A percentile compares a stretch with the other conserved stretches of the same genome.
Evolutionary conservation across 2,329 filamentous ascomycete species (phyloP).

Genomic region (Elsinoe arachidis): DNA sequence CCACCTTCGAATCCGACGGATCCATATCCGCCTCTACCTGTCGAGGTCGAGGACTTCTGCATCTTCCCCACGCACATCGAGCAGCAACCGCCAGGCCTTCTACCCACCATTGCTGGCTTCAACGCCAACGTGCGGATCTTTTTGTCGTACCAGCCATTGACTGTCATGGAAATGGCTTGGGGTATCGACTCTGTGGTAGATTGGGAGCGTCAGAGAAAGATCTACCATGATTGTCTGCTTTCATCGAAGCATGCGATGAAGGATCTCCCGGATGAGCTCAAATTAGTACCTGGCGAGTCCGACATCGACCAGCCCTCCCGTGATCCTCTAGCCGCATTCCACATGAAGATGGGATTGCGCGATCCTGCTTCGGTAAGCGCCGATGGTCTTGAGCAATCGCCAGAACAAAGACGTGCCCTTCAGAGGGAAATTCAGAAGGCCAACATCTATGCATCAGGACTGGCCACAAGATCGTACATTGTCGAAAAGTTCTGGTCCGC

Average conservation of each 20-base stretch:
- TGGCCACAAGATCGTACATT: constrained; percentile 73
- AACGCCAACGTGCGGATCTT: constrained; percentile 72
- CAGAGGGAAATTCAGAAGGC: constrained; percentile 89
- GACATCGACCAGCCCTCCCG: constrained; percentile 28
- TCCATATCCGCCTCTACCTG: constrained; percentile 68
- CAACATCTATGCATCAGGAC: constrained; percentile 74
- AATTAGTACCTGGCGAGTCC: constrained; percentile 19
- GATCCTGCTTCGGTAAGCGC: constrained; percentile 21
- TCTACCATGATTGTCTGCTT: constrained; percentile 62
- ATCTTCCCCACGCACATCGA: constrained; percentile 64
- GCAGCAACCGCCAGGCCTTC: constrained; percentile 56
- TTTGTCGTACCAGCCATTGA: constrained; percentile 67
- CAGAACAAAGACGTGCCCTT: constrained; percentile 39
- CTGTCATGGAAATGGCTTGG: constrained; percentile 74
- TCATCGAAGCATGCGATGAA: constrained; percentile 61
- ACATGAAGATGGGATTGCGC: constrained; percentile 22
- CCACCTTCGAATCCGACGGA: constrained; percentile 66
- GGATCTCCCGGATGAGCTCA: constrained; percentile 58
- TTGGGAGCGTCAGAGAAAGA: constrained; percentile 66
- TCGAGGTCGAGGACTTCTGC: constrained; percentile 76
- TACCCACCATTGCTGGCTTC: constrained; percentile 71
- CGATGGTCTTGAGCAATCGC: constrained; percentile 23
- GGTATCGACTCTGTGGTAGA: constrained; percentile 67
- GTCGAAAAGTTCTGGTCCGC: constrained; percentile 80
- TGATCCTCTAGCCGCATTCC: constrained; percentile 8